Base-by-base conservation (phyloP, 352 stramenopile genomes). In the Phytophthora pluvialis region DNA sequence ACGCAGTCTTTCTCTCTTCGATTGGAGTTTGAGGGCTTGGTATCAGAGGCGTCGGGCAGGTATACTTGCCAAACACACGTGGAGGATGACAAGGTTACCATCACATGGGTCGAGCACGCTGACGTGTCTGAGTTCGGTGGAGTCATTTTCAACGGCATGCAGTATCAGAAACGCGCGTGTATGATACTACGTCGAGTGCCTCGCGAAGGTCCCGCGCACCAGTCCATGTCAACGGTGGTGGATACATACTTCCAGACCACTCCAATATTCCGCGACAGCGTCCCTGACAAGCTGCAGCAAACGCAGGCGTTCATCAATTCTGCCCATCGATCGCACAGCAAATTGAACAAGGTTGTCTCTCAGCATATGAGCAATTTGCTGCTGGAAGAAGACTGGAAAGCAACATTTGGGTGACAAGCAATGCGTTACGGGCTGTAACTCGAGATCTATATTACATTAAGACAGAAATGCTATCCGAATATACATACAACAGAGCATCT, bases 161-260 rank as follows among this genome's bases (percentile, higher is more conserved):
- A 73, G 26, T 70, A 68, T n/a, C 55, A 74, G 16, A 71, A 80
- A 29, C 50, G 64, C 4, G 64, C 56, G 4, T 75, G 50, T 39
- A 52, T 67, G 8, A 45, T 57, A 36, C 48, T 75, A 3, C 51
- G 48, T n/a, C 18, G 56, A 36, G 47, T 63, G 2, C 25, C 49
- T 16, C 29, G n/a, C 13, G 42, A 44, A 43, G 43, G 26, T 5
- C 38, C 31, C 12, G 32, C 40, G 3, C 21, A 60, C 4, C 11
- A 29, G 4, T 62, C 56, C 5, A 51, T 31, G 39, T 48, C 33
- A 33, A 76, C 80, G 3, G 55, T 72, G 15, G 69, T 83, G 13
- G 77, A 89, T 58, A 78, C 64, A 15, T 74, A 69, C 47, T 72
- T 70, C 28, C 73, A 78, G 25, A 81, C 75, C 6, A 58, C 63